Percentiles rank a stretch among this genome's conserved stretches.
Evolutionary conservation across 2,329 filamentous ascomycete species (phyloP).

Genomic region (Aurifilum marmelostoma): DNA sequence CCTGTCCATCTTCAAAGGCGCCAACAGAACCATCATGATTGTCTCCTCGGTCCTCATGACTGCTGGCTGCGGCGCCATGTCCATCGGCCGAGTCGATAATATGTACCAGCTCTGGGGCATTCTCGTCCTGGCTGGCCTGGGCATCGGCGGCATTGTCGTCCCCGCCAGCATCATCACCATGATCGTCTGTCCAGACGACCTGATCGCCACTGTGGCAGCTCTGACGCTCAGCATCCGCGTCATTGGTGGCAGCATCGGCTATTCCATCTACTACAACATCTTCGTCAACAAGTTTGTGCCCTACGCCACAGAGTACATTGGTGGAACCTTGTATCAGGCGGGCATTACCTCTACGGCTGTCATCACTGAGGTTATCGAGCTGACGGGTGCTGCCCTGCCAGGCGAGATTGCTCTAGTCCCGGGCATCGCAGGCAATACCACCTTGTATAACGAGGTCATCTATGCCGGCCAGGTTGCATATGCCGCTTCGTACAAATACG

Average conservation of each 20-base stretch:
- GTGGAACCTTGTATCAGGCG: constrained; percentile 52
- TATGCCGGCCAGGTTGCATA: constrained; percentile 59
- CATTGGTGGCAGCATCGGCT: constrained; percentile 68
- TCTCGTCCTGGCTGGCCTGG: constrained; percentile 63
- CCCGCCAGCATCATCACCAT: constrained; percentile 69
- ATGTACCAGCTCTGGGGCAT: constrained; percentile 58
- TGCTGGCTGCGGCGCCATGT: constrained; percentile 60
- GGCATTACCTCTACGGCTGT: constrained; percentile 51
- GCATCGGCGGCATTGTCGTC: constrained; percentile 70
- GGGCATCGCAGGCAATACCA: constrained; percentile 55
- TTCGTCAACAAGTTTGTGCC: constrained; percentile 51
- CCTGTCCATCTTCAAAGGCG: constrained; percentile 58
- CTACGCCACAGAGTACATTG: constrained; percentile 51
- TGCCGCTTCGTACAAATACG: constrained; percentile 61
- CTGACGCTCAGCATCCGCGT: constrained; percentile 71
- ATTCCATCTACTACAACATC: constrained; percentile 62
- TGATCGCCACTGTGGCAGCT: constrained; percentile 71
- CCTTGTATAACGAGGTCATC: constrained; percentile 56
- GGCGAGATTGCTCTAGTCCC: constrained; percentile 51
- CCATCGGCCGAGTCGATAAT: constrained; percentile 55
- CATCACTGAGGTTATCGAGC: constrained; percentile 53
- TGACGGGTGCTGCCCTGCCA: constrained; percentile 57
- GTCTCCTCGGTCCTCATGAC: constrained; percentile 66
- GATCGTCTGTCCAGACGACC: constrained; percentile 70
- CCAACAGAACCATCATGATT: constrained; percentile 63